phyloP scores from a whole-genome alignment of 2,329 filamentous ascomycete species.

The Exophiala spinifera region DNA sequence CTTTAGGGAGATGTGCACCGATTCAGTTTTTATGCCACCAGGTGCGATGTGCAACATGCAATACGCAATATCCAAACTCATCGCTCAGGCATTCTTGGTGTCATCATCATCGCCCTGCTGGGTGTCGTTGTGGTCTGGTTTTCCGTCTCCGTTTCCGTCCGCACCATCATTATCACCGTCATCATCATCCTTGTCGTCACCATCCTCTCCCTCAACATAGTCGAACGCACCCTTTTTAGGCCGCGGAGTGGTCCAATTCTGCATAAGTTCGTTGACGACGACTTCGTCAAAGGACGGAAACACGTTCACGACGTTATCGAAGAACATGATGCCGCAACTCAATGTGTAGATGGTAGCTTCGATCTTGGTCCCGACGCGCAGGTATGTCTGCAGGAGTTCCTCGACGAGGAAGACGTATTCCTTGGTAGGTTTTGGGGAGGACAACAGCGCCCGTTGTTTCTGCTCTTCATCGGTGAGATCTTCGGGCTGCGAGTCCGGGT shows the following conservation, averaged over 20 bases:
- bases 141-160: background rate
- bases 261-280: slow-evolving; percentile 68
- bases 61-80: too few species aligned
- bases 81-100: too few species aligned
- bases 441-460: slow-evolving; percentile 26
- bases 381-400: slow-evolving; percentile 53
- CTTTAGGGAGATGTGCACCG: too few species aligned
- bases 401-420: slow-evolving; percentile 66
- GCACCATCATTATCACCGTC: background rate
- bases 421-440: slow-evolving; percentile 15
- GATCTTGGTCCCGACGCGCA: slow-evolving; percentile 65
- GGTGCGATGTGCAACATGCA: too few species aligned
- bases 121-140: background rate
- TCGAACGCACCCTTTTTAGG: slow-evolving; percentile 19
- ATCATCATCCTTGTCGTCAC: background rate
- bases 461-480: slow-evolving; percentile 39
- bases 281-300: slow-evolving; percentile 63
- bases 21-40: too few species aligned
- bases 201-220: slow-evolving; percentile 11
- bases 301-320: slow-evolving; percentile 56
- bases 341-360: slow-evolving; percentile 55
- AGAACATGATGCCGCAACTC: slow-evolving; percentile 60
- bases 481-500: slow-evolving; percentile 40
- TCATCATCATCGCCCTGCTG: too few species aligned
- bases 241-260: slow-evolving; percentile 59